Evolutionary conservation across 768 basidiomycete genomes (phyloP).

Genomic region (Lyophyllum decastes): DNA sequence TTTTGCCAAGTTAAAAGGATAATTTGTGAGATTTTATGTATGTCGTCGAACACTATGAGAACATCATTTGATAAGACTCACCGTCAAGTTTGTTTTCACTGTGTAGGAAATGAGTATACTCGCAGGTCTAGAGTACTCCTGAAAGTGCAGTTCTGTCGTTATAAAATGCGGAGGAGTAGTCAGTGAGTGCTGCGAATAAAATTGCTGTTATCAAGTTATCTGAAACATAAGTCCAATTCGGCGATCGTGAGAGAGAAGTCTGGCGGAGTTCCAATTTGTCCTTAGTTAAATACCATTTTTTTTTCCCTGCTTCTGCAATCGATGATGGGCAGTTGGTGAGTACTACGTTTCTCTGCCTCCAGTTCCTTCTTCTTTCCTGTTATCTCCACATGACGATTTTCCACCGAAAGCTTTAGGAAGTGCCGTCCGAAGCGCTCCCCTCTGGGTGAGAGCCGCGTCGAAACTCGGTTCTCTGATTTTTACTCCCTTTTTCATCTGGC

Average conservation of each 20-base stretch:
- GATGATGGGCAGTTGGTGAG: constrained; percentile 1
- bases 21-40: constrained; percentile 10
- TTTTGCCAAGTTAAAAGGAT: not conserved
- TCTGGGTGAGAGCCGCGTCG: constrained; percentile 41
- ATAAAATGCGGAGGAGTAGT: not conserved
- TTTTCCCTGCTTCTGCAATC: not conserved
- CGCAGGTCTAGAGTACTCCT: not conserved
- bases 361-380: not conserved
- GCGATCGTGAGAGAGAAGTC: not conserved
- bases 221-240: constrained; percentile 4
- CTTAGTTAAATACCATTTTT: not conserved
- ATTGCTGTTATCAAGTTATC: constrained; percentile 9
- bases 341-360: not conserved
- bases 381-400: constrained; percentile 40
- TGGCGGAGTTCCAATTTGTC: constrained; percentile 2
- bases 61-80: not conserved
- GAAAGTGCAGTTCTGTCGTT: not conserved
- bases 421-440: constrained; percentile 55
- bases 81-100: not conserved
- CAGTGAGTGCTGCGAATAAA: not conserved
- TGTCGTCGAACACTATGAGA: not conserved
- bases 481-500: constrained; percentile 17
- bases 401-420: constrained; percentile 56
- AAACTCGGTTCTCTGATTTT: constrained; percentile 56
- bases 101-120: not conserved